Base-by-base conservation (phyloP, 208 protist species). In the Trypanosoma scelopori region DNA sequence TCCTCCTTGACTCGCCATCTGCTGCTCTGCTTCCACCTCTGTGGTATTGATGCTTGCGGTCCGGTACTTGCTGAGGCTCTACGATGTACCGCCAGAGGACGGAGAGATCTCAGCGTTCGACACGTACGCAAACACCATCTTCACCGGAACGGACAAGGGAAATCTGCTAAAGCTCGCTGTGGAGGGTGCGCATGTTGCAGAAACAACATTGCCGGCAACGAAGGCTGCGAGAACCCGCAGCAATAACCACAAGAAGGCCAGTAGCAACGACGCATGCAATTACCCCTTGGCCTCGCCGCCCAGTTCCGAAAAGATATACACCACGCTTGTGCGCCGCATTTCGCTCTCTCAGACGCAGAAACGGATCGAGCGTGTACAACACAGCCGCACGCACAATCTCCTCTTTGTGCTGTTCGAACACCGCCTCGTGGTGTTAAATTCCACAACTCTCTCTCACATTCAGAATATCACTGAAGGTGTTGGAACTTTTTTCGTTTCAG, bases 81-180 rank as follows among this genome's bases (percentile, higher is more conserved):
- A 71, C 61, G 78, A 81, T 41, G 55, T 92, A 18, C 67, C 82
- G 11, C 50, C 69, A 22, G 67, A 79, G 25, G 48, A 88, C 53
- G 89, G 86, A 9, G 35, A 62, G 28, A 83, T 90, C 20, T 85
- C 84, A 5, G 79, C 89, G 1, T 80, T 95, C 48, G 86, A 92
- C 53, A 82, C 69, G 46, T 78, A 85, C 63, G 74, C 60, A 15
- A 49, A 45, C 28, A 69, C 83, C 23, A 52, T 91, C 20, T 87
- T 89, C 55, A 62, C 87, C 5, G 89, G 89, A 25, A 95, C 89
- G 15, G 73, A 76, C 32, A 49, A 56, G 16, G 89, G 89, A 12
- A 69, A 76, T 0, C 51, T 95, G 6, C 46, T 93, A 3, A 76
- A 82, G 28, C 74, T 93, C 47, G 18, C 28, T n/a, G 68, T 87